Evolutionary conservation across 768 basidiomycete species (phyloP).

Genomic region (Crucibulum laeve): DNA sequence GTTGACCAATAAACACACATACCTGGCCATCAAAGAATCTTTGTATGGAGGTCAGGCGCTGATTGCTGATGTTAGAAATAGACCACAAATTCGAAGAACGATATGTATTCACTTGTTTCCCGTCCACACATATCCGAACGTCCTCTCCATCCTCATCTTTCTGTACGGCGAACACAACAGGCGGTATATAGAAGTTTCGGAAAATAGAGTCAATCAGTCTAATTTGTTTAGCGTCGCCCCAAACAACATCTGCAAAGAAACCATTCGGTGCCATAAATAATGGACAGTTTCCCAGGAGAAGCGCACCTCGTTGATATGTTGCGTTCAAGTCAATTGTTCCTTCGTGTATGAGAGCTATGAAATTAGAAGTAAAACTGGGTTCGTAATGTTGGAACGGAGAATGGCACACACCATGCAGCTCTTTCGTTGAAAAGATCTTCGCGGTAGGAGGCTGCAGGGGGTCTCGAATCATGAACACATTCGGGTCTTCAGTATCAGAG

Average conservation of each 20-base stretch:
- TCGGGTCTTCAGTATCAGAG: constrained; percentile 31
- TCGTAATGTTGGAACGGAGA: background rate
- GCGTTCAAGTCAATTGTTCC: constrained; percentile 69
- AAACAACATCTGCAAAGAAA: constrained; percentile 60
- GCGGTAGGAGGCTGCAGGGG: constrained; percentile 35
- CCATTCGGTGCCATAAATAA: background rate
- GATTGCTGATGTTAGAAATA: constrained; percentile 13
- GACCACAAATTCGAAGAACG: constrained; percentile 3
- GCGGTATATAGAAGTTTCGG: constrained; percentile 75
- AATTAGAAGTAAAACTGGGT: background rate
- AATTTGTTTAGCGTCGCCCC: constrained; percentile 67
- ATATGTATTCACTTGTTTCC: constrained; percentile 68
- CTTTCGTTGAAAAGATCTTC: constrained; percentile 35
- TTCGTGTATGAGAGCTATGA: constrained; percentile 58
- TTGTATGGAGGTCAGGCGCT: constrained; percentile 74
- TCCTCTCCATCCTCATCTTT: constrained; percentile 52
- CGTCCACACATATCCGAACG: constrained; percentile 68
- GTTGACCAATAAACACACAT: constrained; percentile 23
- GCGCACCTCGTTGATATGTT: constrained; percentile 65
- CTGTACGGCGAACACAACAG: constrained; percentile 68
- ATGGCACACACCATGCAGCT: constrained; percentile 41
- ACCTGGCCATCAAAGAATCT: constrained; percentile 74
- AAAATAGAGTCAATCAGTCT: constrained; percentile 75
- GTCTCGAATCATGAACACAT: constrained; percentile 38
- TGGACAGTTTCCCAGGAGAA: background rate